phyloP scores from a whole-genome alignment of 2,329 filamentous ascomycete genomes.

The Pseudogymnoascus sp. region DNA sequence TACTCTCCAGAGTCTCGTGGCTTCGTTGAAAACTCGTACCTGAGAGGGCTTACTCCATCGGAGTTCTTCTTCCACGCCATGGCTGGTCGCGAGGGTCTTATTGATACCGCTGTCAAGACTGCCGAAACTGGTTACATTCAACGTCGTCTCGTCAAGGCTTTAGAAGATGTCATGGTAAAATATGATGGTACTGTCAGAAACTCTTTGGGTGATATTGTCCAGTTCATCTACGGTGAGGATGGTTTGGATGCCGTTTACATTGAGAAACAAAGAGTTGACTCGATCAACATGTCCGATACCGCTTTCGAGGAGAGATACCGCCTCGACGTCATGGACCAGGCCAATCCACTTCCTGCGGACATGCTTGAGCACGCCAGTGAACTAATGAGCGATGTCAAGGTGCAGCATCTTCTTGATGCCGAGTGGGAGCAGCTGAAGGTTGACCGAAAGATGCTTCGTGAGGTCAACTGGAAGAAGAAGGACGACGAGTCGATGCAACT shows the following conservation, averaged over 20 bases:
- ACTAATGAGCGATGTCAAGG: conserved; percentile 76
- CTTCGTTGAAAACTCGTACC: conserved; percentile 97
- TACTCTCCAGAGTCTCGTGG: conserved; percentile 95
- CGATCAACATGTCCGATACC: conserved; percentile 68
- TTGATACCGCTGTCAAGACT: conserved; percentile 98
- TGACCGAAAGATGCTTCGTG: conserved; percentile 69
- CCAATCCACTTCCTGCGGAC: conserved; percentile 51
- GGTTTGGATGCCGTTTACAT: conserved; percentile 90
- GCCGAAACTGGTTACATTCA: conserved; percentile 99
- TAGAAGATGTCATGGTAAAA: conserved; percentile 95
- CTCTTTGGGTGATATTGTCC: conserved; percentile 89
- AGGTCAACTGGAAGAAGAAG: conserved; percentile 57
- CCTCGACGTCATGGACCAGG: conserved; percentile 73
- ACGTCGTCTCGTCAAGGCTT: conserved; percentile 91
- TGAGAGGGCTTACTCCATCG: conserved; percentile 86
- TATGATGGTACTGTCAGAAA: conserved; percentile 97
- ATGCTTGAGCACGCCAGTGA: conserved; percentile 80
- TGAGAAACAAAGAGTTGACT: conserved; percentile 84
- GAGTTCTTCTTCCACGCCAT: conserved; percentile 99
- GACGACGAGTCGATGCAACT: conserved; percentile 83
- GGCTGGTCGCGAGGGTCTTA: conserved; percentile 99
- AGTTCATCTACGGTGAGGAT: conserved; percentile 97
- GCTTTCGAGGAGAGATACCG: conserved; percentile 76
- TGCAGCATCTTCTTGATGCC: conserved; percentile 77
- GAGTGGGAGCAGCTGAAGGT: conserved; percentile 72